A percentile compares a stretch with the other conserved stretches of the same genome.
These are phyloP conservation scores for Herpotrichia juniperi DNA, from an alignment of 2,329 filamentous ascomycete genomes.

Conservation along the genomic window DNA sequence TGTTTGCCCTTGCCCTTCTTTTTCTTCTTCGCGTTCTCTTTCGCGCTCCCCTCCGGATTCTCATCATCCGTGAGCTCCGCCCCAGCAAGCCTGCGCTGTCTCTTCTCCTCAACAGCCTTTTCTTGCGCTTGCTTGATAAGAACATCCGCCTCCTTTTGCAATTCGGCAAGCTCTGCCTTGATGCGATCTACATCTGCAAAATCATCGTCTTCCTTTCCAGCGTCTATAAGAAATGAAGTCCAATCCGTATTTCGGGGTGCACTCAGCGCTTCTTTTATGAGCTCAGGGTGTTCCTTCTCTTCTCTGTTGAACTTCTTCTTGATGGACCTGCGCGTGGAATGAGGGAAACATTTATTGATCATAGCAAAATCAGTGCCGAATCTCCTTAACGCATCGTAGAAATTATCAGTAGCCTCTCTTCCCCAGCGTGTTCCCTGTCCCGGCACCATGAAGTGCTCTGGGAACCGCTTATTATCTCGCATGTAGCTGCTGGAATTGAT, in stretches of 20 bases:
- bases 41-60: conserved; percentile 16
- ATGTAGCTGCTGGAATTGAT: conserved; percentile 73
- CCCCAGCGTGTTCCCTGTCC: conserved; percentile 65
- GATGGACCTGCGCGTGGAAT: conserved; percentile 72
- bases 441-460: conserved; percentile 51
- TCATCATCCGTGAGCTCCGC: conserved; percentile 27
- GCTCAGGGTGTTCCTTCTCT: conserved; percentile 68
- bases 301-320: conserved; percentile 85
- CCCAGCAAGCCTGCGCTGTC: conserved; percentile 38
- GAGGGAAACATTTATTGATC: conserved; percentile 78
- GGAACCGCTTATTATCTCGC: conserved; percentile 62
- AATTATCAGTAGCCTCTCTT: conserved; percentile 72
- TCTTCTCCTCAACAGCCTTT: conserved; percentile 43
- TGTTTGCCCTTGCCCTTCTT: conserved; percentile 27
- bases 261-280: conserved; percentile 67
- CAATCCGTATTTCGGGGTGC: conserved; percentile 44
- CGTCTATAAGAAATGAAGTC: conserved; percentile 46
- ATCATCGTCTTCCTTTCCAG: conserved; percentile 39
- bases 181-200: conserved; percentile 47
- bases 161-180: conserved; percentile 32
- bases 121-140: conserved; percentile 44
- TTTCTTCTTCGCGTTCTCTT: conserved; percentile 37
- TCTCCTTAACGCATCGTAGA: conserved; percentile 76
- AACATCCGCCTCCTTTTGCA: conserved; percentile 33
- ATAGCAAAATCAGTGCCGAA: conserved; percentile 86